Conservation (phyloP, 2,329 filamentous ascomycete species). For the Claviceps digitariae region DNA sequence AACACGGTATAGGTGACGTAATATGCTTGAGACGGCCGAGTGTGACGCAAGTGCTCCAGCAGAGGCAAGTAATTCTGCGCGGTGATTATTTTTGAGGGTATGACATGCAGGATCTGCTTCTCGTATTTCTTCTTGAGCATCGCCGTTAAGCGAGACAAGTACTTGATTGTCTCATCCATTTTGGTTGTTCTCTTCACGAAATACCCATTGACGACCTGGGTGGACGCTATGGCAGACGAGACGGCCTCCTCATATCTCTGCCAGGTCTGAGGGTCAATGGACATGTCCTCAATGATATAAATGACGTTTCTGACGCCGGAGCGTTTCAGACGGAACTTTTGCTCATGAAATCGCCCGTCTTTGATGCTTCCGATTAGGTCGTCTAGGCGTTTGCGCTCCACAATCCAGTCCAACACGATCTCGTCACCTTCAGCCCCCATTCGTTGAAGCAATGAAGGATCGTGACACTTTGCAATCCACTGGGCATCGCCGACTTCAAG, state of each 20-base stretch:
- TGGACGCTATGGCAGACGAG: conserved; percentile 59
- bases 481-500: conserved; percentile 63
- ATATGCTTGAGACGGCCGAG: conserved; percentile 35
- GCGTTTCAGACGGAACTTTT: conserved; percentile 65
- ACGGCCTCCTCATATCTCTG: conserved; percentile 52
- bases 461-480: conserved; percentile 64
- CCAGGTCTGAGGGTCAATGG: conserved; percentile 39
- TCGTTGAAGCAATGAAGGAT: conserved; percentile 39
- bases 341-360: conserved; percentile 70
- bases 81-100: conserved; percentile 52
- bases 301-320: conserved; percentile 65
- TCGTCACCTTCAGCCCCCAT: conserved; percentile 52
- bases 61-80: conserved; percentile 52
- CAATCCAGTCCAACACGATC: conserved; percentile 65
- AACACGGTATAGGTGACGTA: conserved; percentile 61
- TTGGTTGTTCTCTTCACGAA: conserved; percentile 65
- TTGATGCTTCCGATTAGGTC: conserved; percentile 71
- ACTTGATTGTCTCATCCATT: conserved; percentile 66
- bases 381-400: conserved; percentile 69
- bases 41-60: conserved; percentile 42
- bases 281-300: conserved; percentile 65
- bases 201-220: conserved; percentile 65
- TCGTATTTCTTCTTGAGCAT: conserved; percentile 55
- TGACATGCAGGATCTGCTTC: conserved; percentile 40
- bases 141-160: conserved; percentile 58